A percentile compares a stretch with the other conserved stretches of the same genome.
These are phyloP conservation scores for Harrya chromipes DNA, from an alignment of 768 basidiomycete species.

Conservation along the genomic window DNA sequence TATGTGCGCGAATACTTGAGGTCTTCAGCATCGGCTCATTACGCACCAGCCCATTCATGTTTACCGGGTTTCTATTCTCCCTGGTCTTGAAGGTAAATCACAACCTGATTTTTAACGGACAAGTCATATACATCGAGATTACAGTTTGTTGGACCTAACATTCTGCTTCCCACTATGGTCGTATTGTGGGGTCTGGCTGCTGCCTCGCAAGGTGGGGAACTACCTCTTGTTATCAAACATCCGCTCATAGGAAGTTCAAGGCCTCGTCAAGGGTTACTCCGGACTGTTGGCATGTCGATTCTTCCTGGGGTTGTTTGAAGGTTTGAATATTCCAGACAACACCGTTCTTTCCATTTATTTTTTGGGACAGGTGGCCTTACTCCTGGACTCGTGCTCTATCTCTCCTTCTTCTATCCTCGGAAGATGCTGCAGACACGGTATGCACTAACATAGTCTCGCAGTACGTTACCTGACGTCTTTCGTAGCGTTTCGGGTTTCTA, in stretches of 20 bases:
- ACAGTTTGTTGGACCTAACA: constrained; percentile 47
- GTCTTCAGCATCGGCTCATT: background rate
- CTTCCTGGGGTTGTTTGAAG: constrained; percentile 57
- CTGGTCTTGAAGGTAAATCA: constrained; percentile 46
- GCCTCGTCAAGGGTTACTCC: constrained; percentile 45
- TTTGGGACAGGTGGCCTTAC: constrained; percentile 47
- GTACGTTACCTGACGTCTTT: background rate
- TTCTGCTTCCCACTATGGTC: constrained; percentile 59
- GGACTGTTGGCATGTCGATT: constrained; percentile 52
- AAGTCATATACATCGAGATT: background rate
- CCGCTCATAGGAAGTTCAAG: constrained; percentile 22
- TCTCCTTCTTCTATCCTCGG: constrained; percentile 47
- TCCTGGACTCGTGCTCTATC: constrained; percentile 55
- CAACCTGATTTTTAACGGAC: background rate
- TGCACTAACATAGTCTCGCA: background rate
- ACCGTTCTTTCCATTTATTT: constrained; percentile 1
- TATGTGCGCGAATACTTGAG: constrained; percentile 4
- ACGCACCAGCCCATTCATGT: constrained; percentile 42
- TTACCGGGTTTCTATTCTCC: constrained; percentile 57
- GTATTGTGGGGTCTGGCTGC: constrained; percentile 63
- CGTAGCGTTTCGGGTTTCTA: constrained; percentile 38
- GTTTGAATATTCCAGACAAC: constrained; percentile 24
- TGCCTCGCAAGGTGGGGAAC: constrained; percentile 51
- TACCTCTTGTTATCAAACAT: background rate
- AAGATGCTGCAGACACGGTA: constrained; percentile 24